These are phyloP conservation scores for Aureobasidium zeae DNA, from an alignment of 2,329 filamentous ascomycete genomes.

Conservation along the genomic window DNA sequence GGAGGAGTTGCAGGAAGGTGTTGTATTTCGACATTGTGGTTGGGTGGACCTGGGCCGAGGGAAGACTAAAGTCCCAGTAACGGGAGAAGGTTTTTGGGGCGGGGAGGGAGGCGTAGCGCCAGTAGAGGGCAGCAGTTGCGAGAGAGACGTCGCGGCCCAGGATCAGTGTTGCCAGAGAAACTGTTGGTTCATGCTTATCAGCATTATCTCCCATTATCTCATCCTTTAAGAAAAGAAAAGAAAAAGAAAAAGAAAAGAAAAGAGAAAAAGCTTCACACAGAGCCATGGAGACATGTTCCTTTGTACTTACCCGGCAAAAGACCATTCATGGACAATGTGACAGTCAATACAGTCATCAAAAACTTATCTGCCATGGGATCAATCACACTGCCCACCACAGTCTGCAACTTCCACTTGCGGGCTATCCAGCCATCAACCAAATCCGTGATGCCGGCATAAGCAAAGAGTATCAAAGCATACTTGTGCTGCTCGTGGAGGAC, in stretches of 20 bases:
- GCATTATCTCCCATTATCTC: neutral
- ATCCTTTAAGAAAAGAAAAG: neutral
- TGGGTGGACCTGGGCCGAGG: constrained; percentile 73
- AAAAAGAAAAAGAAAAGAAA: neutral
- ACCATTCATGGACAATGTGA: constrained; percentile 75
- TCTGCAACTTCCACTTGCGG: constrained; percentile 75
- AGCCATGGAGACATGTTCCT: neutral
- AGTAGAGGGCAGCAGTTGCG: constrained; percentile 81
- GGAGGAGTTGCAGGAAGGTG: constrained; percentile 78
- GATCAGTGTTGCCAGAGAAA: constrained; percentile 84
- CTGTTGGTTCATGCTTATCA: constrained; percentile 32
- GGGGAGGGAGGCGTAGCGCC: constrained; percentile 87
- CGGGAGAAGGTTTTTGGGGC: constrained; percentile 83
- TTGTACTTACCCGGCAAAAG: constrained; percentile 58
- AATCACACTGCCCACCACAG: constrained; percentile 88
- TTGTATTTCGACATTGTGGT: constrained; percentile 83
- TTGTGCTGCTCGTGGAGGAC: constrained; percentile 74
- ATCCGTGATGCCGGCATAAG: constrained; percentile 85
- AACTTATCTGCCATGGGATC: constrained; percentile 96
- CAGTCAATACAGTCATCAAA: constrained; percentile 86
- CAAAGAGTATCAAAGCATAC: constrained; percentile 75
- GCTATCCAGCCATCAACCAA: constrained; percentile 92
- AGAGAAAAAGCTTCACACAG: neutral
- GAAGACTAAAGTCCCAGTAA: constrained; percentile 97
- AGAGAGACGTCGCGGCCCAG: constrained; percentile 80